phyloP scores from a whole-genome alignment of 257 asterid species.

The Solanum bulbocastanum region DNA sequence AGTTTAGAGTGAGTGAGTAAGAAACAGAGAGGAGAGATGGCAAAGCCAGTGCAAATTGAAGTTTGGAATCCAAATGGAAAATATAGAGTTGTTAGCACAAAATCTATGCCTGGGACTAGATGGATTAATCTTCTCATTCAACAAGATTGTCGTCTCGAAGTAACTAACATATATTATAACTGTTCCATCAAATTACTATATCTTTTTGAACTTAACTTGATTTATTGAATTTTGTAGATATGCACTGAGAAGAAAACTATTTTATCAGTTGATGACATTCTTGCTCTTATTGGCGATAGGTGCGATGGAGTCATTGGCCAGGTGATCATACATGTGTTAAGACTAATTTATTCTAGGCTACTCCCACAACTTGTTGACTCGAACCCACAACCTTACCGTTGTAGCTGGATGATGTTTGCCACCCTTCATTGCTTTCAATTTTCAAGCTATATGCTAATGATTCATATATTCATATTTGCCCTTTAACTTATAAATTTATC shows the following conservation, averaged over 20 bases:
- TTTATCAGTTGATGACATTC: slow-evolving; percentile 81
- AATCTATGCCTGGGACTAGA: slow-evolving; percentile 91
- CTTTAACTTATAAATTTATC: neutral
- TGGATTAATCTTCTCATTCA: slow-evolving; percentile 80
- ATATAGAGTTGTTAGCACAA: slow-evolving; percentile 85
- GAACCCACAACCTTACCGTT: too few species aligned
- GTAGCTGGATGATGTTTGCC: neutral
- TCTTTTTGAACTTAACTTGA: neutral
- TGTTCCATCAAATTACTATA: neutral
- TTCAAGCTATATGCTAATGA: neutral
- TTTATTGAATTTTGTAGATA: slow-evolving; percentile 25
- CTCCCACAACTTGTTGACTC: too few species aligned
- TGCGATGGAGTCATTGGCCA: slow-evolving; percentile 98
- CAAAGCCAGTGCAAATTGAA: slow-evolving; percentile 73
- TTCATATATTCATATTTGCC: neutral
- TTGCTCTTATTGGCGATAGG: slow-evolving; percentile 68
- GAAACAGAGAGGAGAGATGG: slow-evolving; percentile 21
- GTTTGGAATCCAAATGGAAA: slow-evolving; percentile 89
- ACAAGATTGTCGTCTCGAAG: slow-evolving; percentile 96
- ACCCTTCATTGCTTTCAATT: neutral
- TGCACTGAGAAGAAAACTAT: slow-evolving; percentile 87
- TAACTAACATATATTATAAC: slow-evolving; percentile 8
- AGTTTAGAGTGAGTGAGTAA: neutral
- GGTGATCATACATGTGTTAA: slow-evolving; percentile 20
- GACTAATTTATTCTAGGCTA: too few species aligned